phyloP scores from a whole-genome alignment of 2,329 filamentous ascomycete genomes.

The Fusarium nodosum region DNA sequence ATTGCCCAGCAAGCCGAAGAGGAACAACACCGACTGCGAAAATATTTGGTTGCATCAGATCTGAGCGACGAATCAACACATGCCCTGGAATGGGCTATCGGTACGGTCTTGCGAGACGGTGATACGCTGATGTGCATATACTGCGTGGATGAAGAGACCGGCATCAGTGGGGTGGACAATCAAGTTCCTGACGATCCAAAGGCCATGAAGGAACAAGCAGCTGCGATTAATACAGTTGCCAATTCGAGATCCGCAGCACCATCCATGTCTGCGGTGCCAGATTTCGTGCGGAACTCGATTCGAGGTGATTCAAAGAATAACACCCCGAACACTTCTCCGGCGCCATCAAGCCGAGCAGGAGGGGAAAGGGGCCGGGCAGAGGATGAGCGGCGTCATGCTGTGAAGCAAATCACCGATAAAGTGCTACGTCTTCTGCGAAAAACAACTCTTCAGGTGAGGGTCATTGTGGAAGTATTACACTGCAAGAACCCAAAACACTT shows the following conservation, averaged over 20 bases:
- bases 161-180: conserved; percentile 64
- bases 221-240: conserved; percentile 75
- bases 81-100: conserved; percentile 97
- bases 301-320: conserved; percentile 51
- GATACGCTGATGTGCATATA: conserved; percentile 95
- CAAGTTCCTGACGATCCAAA: conserved; percentile 79
- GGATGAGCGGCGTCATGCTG: conserved; percentile 82
- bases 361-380: conserved; percentile 73
- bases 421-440: conserved; percentile 90
- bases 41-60: conserved; percentile 96
- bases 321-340: conserved; percentile 62
- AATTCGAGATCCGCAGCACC: conserved; percentile 55
- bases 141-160: conserved; percentile 89
- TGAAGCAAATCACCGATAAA: conserved; percentile 86
- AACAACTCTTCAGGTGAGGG: conserved; percentile 90
- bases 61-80: conserved; percentile 94
- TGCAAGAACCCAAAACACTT: conserved; percentile 98
- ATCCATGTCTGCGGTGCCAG: conserved; percentile 53
- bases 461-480: conserved; percentile 96
- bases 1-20: conserved; percentile 84
- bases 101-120: conserved; percentile 92
- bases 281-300: conserved; percentile 52
- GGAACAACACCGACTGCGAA: conserved; percentile 82
- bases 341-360: conserved; percentile 62
- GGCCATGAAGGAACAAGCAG: conserved; percentile 80